These are phyloP conservation scores for Elongisporangium undulatum DNA, from an alignment of 352 stramenopile species.

Conservation along the genomic window DNA sequence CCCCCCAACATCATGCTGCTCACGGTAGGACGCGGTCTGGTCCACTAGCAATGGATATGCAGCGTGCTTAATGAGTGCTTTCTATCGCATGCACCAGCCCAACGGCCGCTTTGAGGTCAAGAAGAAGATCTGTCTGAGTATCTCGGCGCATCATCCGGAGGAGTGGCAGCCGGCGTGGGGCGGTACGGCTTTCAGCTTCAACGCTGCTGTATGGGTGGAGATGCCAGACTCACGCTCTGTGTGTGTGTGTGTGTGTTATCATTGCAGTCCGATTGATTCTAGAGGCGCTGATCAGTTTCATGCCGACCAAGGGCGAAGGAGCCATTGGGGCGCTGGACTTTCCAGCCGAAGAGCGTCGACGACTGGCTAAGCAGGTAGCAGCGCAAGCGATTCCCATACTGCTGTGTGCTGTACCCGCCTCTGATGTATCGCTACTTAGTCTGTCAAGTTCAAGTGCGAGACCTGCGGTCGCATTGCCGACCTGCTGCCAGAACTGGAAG, in stretches of 20 bases:
- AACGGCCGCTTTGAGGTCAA: slow-evolving; percentile 97
- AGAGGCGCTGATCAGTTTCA: slow-evolving; percentile 97
- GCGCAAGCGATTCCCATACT: not conserved
- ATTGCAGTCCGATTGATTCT: slow-evolving; percentile 93
- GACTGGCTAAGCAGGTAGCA: slow-evolving; percentile 57
- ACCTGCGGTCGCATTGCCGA: slow-evolving; percentile 62
- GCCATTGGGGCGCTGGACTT: slow-evolving; percentile 83
- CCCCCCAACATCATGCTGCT: slow-evolving; percentile 98
- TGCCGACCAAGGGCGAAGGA: slow-evolving; percentile 88
- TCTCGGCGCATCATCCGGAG: slow-evolving; percentile 97
- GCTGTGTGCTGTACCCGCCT: slow-evolving; percentile 2
- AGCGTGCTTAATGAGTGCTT: slow-evolving; percentile 4
- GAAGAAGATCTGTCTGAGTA: slow-evolving; percentile 98
- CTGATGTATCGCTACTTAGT: slow-evolving; percentile 25
- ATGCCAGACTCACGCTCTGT: not conserved
- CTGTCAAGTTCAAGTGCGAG: slow-evolving; percentile 72
- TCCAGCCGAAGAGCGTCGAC: slow-evolving; percentile 50
- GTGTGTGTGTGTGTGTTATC: no score
- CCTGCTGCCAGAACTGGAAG: slow-evolving; percentile 56
- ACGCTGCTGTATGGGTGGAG: not conserved
- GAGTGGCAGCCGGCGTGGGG: slow-evolving; percentile 95
- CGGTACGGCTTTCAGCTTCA: slow-evolving; percentile 17
- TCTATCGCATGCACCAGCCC: slow-evolving; percentile 28
- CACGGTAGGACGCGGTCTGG: slow-evolving; percentile 46
- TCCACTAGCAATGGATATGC: not conserved